Evolutionary conservation across 345 rosid genomes (phyloP), one percentile per base, ranked within the genome.

Genomic region (Hypericum perforatum): DNA sequence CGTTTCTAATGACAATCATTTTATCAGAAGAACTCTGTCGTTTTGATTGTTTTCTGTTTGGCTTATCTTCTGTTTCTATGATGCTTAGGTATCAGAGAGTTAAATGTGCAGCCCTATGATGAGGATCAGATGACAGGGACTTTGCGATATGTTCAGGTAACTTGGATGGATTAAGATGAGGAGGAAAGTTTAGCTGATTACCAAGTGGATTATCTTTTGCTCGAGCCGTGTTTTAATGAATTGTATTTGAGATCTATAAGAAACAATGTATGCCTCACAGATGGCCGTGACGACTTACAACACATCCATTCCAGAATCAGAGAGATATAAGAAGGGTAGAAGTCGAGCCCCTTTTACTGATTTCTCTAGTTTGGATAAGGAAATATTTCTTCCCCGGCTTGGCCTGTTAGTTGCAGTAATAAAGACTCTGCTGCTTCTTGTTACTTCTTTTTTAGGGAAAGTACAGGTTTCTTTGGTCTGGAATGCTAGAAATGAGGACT

Each of bases 231-330:
- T 22, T 22, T 22, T 22, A 22, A 1, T 22, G 32, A 22, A 22
- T 22, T 2, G 22, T 11, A 12, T 5, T 10, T 10, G 14, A 65
- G 7, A 11, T n/a, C 44, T n/a, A 16, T 76, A 63, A 43, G 56
- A 43, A 53, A 68, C 68, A 56, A 13, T 60, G 16, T 47, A 22
- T 66, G 56, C 57, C 11, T 16, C 69, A 52, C 75, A 87, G 95
- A 91, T 91, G 96, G 98, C 98, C 59, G 86, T 87, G 68, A 82
- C 92, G 0, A 91, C 95, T 32, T 67, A 85, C 58, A 73, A 82
- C 58, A 91, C 96, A 45, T 78, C 94, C 41, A 72, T 85, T 61
- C 92, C 86, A 16, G 80, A 82, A 11, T 64, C 82, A 0, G 82
- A 82, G 62, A 87, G 98, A 91, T 91, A 87, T 67, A 74, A 49